Conservation (phyloP, 768 basidiomycete genomes). For the Thelephora ganbajun region DNA sequence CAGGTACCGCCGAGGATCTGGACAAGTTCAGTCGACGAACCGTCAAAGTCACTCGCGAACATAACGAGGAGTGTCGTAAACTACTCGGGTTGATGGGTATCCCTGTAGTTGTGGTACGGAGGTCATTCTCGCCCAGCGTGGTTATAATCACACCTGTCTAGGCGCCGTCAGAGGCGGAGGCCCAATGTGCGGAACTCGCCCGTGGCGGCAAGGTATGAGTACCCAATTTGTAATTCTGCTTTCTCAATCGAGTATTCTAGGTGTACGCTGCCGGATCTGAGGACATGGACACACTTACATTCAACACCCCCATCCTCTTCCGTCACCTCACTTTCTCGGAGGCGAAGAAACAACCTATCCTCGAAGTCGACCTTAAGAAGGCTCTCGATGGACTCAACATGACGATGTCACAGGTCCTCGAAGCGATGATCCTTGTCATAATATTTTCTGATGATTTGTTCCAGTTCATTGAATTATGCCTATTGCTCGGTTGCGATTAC, state of each 20-base stretch:
- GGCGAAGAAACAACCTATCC: slow-evolving; percentile 93
- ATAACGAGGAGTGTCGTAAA: slow-evolving; percentile 88
- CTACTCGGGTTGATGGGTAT: slow-evolving; percentile 93
- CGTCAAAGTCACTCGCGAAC: slow-evolving; percentile 89
- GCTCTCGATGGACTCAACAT: slow-evolving; percentile 85
- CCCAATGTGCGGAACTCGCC: slow-evolving; percentile 97
- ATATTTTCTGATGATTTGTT: background rate
- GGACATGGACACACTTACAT: slow-evolving; percentile 99
- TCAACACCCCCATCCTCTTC: slow-evolving; percentile 79
- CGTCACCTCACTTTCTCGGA: slow-evolving; percentile 97
- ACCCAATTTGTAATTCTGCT: background rate
- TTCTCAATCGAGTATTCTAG: slow-evolving; percentile 21
- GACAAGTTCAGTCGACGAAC: slow-evolving; percentile 82
- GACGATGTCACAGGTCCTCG: slow-evolving; percentile 72
- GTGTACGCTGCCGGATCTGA: slow-evolving; percentile 97
- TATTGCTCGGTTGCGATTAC: slow-evolving; percentile 95
- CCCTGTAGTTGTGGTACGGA: slow-evolving; percentile 76
- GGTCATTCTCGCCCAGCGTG: background rate
- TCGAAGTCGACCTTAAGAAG: slow-evolving; percentile 71
- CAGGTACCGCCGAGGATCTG: slow-evolving; percentile 81
- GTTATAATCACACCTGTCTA: slow-evolving; percentile 17
- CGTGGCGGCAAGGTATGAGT: slow-evolving; percentile 70
- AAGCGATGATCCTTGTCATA: background rate
- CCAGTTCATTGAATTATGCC: slow-evolving; percentile 92
- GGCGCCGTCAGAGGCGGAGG: slow-evolving; percentile 98